Conservation (phyloP, 1,284 basidiomycete genomes). For the Singerocomus inundabilis region DNA sequence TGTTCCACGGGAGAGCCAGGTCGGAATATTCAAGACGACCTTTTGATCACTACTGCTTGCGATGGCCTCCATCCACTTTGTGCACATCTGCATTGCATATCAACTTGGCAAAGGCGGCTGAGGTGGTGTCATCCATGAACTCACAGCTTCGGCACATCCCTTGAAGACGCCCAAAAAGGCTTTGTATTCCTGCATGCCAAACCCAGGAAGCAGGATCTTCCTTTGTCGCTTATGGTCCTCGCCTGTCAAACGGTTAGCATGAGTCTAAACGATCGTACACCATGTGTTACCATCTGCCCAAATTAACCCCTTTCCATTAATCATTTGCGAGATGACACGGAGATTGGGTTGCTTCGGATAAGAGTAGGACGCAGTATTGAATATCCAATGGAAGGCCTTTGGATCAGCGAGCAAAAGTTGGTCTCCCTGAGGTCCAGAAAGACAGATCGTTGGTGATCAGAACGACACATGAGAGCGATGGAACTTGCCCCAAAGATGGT, state of each 20-base stretch:
- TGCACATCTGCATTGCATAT: conserved; percentile 38
- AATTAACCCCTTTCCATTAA: conserved; percentile 37
- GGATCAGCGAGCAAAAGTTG: conserved; percentile 36
- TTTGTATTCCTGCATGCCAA: conserved; percentile 39
- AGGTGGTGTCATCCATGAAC: conserved; percentile 6
- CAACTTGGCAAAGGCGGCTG: conserved; percentile 8
- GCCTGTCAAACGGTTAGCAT: conserved; percentile 29
- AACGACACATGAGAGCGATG: background rate
- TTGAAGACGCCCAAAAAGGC: conserved; percentile 39
- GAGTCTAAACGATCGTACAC: background rate
- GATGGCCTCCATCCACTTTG: conserved; percentile 46
- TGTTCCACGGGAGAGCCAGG: conserved; percentile 41
- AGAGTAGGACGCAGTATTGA: conserved; percentile 39
- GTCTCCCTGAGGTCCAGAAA: conserved; percentile 20
- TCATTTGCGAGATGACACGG: conserved; percentile 31
- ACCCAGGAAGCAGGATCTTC: conserved; percentile 45
- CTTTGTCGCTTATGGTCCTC: conserved; percentile 44
- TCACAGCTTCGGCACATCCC: conserved; percentile 24
- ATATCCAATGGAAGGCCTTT: conserved; percentile 43
- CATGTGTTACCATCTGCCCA: conserved; percentile 40
- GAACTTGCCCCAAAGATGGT: conserved; percentile 24
- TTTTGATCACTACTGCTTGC: conserved; percentile 27
- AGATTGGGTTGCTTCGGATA: conserved; percentile 39
- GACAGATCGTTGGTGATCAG: background rate
- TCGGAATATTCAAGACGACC: conserved; percentile 40